Evolutionary conservation across 805 yeast species (phyloP).

Genomic region (Kodamaea leandrae): DNA sequence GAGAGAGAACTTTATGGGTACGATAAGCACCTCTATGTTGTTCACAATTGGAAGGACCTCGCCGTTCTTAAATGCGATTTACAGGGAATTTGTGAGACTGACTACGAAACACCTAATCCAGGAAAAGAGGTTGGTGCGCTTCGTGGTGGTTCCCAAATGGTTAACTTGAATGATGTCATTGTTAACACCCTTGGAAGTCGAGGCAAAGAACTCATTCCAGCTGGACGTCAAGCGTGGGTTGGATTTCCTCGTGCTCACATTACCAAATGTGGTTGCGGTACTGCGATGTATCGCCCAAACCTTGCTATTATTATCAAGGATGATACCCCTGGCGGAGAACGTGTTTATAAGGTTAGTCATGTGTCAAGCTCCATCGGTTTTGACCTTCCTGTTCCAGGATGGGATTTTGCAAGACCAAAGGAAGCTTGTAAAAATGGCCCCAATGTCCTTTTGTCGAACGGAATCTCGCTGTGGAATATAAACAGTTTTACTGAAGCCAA

Average conservation of each 20-base stretch:
- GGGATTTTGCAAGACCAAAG: constrained; percentile 23
- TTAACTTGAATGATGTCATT: constrained; percentile 17
- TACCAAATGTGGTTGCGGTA: constrained; percentile 38
- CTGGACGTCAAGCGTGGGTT: constrained; percentile 37
- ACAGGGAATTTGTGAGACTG: constrained; percentile 16
- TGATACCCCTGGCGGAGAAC: constrained; percentile 1
- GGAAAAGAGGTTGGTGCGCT: constrained; percentile 26
- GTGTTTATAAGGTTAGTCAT: constrained; percentile 27
- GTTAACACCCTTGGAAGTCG: background rate
- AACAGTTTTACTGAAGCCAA: constrained; percentile 1
- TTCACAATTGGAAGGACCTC: constrained; percentile 33
- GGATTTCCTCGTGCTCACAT: constrained; percentile 43
- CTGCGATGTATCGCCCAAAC: constrained; percentile 39
- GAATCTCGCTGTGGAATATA: constrained; percentile 41
- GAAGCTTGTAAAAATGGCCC: constrained; percentile 30
- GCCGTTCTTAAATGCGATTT: constrained; percentile 27
- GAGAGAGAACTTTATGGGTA: constrained; percentile 21
- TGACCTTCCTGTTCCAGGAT: constrained; percentile 28
- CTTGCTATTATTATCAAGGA: constrained; percentile 25
- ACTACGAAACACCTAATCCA: constrained; percentile 13
- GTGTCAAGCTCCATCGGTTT: constrained; percentile 31
- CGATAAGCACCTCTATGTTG: constrained; percentile 29
- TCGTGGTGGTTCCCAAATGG: constrained; percentile 37
- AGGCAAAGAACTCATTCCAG: constrained; percentile 13
- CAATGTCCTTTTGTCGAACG: constrained; percentile 45